These are phyloP conservation scores for Chaetomium globosum DNA, from an alignment of 2,329 filamentous ascomycete genomes.

Conservation along the genomic window DNA sequence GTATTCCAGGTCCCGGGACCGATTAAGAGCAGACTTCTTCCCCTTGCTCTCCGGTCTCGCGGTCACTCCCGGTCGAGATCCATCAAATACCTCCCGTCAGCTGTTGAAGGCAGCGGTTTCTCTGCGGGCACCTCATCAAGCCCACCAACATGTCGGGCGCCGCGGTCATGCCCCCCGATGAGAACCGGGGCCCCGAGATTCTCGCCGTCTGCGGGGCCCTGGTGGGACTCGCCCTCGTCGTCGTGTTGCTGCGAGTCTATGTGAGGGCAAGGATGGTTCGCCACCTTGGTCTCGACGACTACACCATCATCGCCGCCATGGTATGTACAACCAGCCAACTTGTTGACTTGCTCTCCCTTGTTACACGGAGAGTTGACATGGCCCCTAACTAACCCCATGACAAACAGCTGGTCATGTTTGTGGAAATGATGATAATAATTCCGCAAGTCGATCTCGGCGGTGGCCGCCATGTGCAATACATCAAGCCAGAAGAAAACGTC, in stretches of 20 bases:
- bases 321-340: constrained; percentile 28
- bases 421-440: constrained; percentile 39
- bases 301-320: constrained; percentile 38
- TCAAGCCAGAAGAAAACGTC: constrained; percentile 35
- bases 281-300: constrained; percentile 39
- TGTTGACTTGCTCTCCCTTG: too few species aligned
- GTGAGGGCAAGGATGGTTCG: constrained; percentile 38
- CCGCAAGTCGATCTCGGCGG: constrained; percentile 38
- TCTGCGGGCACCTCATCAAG: not conserved
- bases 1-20: not conserved
- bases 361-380: too few species aligned
- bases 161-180: constrained; percentile 33
- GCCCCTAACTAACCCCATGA: constrained; percentile 8
- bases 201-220: constrained; percentile 39
- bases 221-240: constrained; percentile 35
- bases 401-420: constrained; percentile 33
- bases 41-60: not conserved
- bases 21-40: not conserved
- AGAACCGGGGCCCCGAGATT: constrained; percentile 41
- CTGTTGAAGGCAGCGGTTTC: not conserved
- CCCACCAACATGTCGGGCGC: constrained; percentile 27
- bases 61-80: constrained; percentile 1
- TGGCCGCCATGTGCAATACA: constrained; percentile 39
- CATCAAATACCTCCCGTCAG: not conserved
- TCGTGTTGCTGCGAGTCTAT: constrained; percentile 37